phyloP scores from a whole-genome alignment of 345 rosid species.

The Corchorus capsularis region DNA sequence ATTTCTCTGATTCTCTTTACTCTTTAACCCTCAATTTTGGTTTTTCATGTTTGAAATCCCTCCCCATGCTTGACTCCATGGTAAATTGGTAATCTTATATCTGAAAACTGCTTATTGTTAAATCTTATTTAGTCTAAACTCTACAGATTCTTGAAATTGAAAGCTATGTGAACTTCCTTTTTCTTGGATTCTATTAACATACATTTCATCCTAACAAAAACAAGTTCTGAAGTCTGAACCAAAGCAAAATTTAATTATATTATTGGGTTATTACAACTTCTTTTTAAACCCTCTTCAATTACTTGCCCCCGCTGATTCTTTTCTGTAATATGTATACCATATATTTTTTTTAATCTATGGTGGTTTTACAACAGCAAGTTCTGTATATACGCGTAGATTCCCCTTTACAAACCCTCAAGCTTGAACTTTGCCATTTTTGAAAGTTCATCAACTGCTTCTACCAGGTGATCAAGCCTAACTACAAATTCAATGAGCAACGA shows the following conservation, averaged over 20 bases:
- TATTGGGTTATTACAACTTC: not conserved
- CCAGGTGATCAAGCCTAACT: constrained; percentile 65
- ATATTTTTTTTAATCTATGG: not conserved
- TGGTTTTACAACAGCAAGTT: not conserved
- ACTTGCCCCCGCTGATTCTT: not conserved
- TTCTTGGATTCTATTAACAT: not conserved
- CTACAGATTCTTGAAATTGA: not conserved
- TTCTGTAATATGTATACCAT: not conserved
- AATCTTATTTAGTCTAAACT: too few relatives aligned
- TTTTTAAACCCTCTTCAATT: not conserved
- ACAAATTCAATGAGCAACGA: constrained; percentile 67
- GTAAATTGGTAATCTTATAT: too few relatives aligned
- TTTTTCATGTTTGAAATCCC: too few relatives aligned
- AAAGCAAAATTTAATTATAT: not conserved
- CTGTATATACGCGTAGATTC: not conserved
- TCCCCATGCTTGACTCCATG: too few relatives aligned
- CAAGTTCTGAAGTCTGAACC: not conserved
- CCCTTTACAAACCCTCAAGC: constrained; percentile 30
- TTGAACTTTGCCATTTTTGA: constrained; percentile 59
- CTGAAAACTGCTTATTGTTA: too few relatives aligned
- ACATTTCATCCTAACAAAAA: not conserved
- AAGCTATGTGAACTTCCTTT: not conserved
- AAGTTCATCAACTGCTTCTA: constrained; percentile 59
- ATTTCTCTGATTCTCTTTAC: too few relatives aligned
- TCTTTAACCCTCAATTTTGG: too few relatives aligned